Evolutionary conservation across 2,329 filamentous ascomycete species (phyloP), one percentile per base, ranked within the genome.

Genomic region (Orbilia blumenaviensis): DNA sequence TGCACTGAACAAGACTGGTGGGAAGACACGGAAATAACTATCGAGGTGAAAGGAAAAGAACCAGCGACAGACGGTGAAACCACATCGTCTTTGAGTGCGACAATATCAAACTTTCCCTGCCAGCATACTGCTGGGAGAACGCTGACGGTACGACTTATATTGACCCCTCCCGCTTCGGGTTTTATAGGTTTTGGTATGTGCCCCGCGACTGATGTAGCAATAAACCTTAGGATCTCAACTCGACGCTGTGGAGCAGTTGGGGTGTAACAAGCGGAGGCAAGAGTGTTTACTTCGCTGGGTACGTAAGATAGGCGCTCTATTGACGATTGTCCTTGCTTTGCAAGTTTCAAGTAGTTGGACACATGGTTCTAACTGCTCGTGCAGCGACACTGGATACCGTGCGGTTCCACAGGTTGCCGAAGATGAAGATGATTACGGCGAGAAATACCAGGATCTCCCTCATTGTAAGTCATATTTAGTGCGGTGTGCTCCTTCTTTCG

Each of bases 1-100:
- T 90, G 94, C 46, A 96, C 92, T 0, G 94, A 97, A 84, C 83
- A 97, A 80, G 94, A 98, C 83, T 97, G 94, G 94, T 97, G 94
- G 94, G 90, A 96, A 79, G 90, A 8, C 42, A 66, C 74, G 48
- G 71, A 71, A 67, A 62, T 75, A 56, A 67, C 69, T 38, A 66
- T 67, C 68, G 42, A 78, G 78, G 36, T 69, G 64, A 21, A 78
- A 77, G 16, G 67, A 77, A 48, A 77, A 77, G 75, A 77, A 73
- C 32, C 68, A 72, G 64, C 48, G 56, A 60, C 76, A 41, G 66
- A 71, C 62, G 62, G 75, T 74, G 63, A 68, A 75, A 76, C 74
- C 64, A 76, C 69, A 61, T 76, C 62, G 60, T 48, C 72, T 46
- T 92, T 97, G 77, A 86, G 85, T 3, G 93, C 92, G 1, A 88